A percentile compares a stretch with the other conserved stretches of the same genome.
These are phyloP conservation scores for Anaeromyces robustus DNA, from an alignment of 192 early-diverging fungal genomes.

Conservation along the genomic window DNA sequence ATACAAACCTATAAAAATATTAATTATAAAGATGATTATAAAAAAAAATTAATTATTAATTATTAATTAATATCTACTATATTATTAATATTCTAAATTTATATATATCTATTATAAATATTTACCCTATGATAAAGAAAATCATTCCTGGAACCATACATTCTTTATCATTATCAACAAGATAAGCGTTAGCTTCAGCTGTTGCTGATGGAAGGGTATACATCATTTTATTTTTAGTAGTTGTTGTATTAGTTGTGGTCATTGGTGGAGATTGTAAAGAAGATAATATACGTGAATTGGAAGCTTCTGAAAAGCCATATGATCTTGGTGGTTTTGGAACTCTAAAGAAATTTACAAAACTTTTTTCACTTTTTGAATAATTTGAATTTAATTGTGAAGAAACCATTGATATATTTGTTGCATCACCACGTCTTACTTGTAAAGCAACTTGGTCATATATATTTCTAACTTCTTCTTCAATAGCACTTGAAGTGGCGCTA, in stretches of 20 bases:
- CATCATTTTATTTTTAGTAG: not conserved
- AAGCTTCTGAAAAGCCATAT: not conserved
- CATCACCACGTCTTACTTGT: not conserved
- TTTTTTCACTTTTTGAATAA: not conserved
- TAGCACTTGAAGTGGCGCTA: not conserved
- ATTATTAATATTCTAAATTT: too few relatives aligned
- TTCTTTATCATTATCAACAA: not conserved
- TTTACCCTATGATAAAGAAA: not conserved
- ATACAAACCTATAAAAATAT: not conserved
- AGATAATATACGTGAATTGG: not conserved
- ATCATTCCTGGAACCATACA: not conserved
- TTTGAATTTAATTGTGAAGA: not conserved
- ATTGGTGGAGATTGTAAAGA: not conserved
- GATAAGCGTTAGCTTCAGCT: not conserved
- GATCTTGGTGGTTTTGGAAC: not conserved
- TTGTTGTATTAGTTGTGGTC: not conserved
- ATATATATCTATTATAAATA: too few relatives aligned
- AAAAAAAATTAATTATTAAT: too few relatives aligned
- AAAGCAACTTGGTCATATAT: not conserved
- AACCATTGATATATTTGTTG: not conserved
- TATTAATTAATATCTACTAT: too few relatives aligned
- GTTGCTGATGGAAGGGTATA: not conserved
- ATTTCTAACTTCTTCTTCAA: not conserved
- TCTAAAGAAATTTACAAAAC: not conserved
- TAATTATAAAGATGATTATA: too few relatives aligned